Percentiles rank a stretch among this genome's conserved stretches.
Conservation (phyloP, 2,329 filamentous ascomycete species). For the Pseudocercospora cruenta region DNA sequence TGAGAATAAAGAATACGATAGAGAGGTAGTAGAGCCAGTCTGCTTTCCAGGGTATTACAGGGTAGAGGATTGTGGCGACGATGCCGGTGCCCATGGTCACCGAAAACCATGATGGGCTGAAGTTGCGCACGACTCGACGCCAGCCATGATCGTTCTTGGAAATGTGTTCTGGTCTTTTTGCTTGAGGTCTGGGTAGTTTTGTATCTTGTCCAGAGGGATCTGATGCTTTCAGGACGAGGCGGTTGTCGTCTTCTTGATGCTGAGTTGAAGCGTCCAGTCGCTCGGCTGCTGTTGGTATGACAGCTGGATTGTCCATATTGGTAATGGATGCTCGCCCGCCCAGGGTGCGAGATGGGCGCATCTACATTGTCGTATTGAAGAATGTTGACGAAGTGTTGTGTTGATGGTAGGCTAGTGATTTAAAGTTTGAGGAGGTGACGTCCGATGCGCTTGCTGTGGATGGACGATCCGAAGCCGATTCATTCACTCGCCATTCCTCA, state of each 20-base stretch:
- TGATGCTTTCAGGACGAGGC: not conserved
- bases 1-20: conserved; percentile 64
- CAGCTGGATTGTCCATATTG: conserved; percentile 13
- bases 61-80: conserved; percentile 61
- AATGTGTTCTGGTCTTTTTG: not conserved
- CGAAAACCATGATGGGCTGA: conserved; percentile 36
- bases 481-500: not conserved
- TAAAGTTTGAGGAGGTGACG: conserved; percentile 1
- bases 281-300: conserved; percentile 5
- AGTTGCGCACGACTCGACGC: conserved; percentile 36
- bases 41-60: conserved; percentile 64
- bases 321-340: not conserved
- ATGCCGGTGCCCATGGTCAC: conserved; percentile 60
- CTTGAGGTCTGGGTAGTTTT: not conserved
- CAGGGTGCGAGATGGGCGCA: not conserved
- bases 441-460: not conserved
- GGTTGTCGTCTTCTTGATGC: not conserved
- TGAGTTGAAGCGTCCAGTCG: conserved; percentile 3
- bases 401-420: not conserved
- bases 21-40: conserved; percentile 63
- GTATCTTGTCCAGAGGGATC: conserved; percentile 7
- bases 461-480: not conserved
- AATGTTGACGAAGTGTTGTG: not conserved
- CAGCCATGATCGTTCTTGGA: conserved; percentile 28
- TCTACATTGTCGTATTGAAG: not conserved